phyloP scores from a whole-genome alignment of 768 basidiomycete genomes.

The Asterophora lycoperdoides region DNA sequence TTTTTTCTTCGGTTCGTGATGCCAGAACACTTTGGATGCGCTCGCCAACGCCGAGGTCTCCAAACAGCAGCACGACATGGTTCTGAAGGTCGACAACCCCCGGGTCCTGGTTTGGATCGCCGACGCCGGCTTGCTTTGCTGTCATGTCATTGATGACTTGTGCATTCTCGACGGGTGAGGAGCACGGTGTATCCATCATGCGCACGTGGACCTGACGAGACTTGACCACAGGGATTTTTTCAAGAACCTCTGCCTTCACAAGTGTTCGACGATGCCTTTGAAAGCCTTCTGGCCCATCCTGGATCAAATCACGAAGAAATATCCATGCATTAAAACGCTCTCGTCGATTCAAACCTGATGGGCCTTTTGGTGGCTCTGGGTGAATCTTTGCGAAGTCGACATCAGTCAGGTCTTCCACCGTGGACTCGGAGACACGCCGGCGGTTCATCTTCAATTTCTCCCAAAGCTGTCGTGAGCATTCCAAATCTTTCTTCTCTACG shows the following conservation, averaged over 20 bases:
- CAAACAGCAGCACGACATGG: constrained; percentile 17
- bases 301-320: constrained; percentile 23
- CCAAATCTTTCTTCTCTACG: constrained; percentile 22
- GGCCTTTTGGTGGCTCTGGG: constrained; percentile 4
- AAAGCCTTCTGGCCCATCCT: constrained; percentile 12
- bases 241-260: constrained; percentile 20
- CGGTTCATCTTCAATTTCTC: constrained; percentile 19
- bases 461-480: constrained; percentile 32
- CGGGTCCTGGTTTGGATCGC: constrained; percentile 16
- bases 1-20: constrained; percentile 13
- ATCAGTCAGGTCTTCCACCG: background rate
- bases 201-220: constrained; percentile 14
- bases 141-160: constrained; percentile 14
- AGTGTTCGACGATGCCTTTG: constrained; percentile 14
- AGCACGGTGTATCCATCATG: constrained; percentile 23
- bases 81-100: constrained; percentile 8
- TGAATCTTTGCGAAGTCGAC: too few species aligned
- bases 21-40: constrained; percentile 8
- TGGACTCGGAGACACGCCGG: background rate
- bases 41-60: constrained; percentile 2
- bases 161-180: constrained; percentile 17
- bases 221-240: constrained; percentile 15
- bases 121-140: constrained; percentile 22
- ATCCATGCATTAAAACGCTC: constrained; percentile 27
- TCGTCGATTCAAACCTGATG: constrained; percentile 17